These are phyloP conservation scores for Phytophthora sp. DNA, from an alignment of 352 stramenopile genomes.

Conservation along the genomic window DNA sequence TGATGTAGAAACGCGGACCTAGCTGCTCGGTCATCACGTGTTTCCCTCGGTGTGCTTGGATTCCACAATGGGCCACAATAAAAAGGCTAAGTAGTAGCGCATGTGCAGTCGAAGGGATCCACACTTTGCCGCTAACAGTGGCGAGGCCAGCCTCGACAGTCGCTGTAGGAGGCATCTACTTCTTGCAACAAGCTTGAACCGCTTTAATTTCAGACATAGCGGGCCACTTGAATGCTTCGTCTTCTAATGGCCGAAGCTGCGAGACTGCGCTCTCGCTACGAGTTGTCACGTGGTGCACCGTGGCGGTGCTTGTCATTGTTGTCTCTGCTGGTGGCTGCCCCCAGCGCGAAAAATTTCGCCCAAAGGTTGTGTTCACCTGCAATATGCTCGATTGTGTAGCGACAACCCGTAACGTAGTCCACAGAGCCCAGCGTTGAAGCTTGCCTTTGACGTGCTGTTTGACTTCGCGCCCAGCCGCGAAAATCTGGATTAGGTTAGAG, in stretches of 20 bases:
- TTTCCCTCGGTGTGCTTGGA: neutral
- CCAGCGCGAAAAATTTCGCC: conserved; percentile 9
- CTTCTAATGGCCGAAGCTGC: no score
- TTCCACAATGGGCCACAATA: neutral
- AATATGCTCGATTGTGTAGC: conserved; percentile 29
- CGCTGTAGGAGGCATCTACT: neutral
- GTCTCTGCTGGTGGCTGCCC: neutral
- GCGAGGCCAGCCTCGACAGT: neutral
- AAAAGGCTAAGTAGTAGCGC: neutral
- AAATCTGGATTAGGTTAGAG: conserved; percentile 22
- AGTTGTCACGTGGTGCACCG: neutral
- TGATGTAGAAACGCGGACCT: neutral
- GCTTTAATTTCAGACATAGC: no score
- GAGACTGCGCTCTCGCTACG: no score
- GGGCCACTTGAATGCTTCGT: no score
- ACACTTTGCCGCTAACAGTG: neutral
- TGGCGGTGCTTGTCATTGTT: neutral
- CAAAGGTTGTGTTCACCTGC: conserved; percentile 2
- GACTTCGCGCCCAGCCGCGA: conserved; percentile 1
- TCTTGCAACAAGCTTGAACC: neutral
- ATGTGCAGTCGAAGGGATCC: neutral
- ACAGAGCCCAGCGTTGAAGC: conserved; percentile 20
- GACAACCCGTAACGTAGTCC: neutral
- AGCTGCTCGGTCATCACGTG: neutral
- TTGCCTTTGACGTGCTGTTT: conserved; percentile 16